Evolutionary conservation across 225 moss, liverwort and hornwort species (phyloP), one percentile per base, ranked within the genome.

Genomic region (Takakia lepidozioides): DNA sequence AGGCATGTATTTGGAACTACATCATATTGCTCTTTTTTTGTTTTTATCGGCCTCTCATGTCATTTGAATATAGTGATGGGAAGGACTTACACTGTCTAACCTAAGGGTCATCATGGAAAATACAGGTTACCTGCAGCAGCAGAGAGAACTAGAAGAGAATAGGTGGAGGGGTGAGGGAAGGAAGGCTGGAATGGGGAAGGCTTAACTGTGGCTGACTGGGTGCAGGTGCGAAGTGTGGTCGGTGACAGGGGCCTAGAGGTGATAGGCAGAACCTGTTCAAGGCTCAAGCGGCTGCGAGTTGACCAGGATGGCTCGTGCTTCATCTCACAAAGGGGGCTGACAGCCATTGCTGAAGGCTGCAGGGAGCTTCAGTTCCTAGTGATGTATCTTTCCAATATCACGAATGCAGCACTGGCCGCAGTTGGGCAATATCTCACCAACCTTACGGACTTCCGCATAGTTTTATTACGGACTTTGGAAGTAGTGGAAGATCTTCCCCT

Each of bases 391-490:
- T 47, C 72, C 0, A 65, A 81, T 49, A 61, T 93, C 51, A 77
- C 68, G 26, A 88, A 88, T 46, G 75, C 77, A 41, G 70, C 88
- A 5, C 60, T 93, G 17, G 68, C 58, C 14, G 73, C 85, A 13
- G 61, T 86, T 29, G 93, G 83, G 2, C 73, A 76, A 3, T 71
- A 69, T 43, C 85, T 85, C 38, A 51, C 68, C 0, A 68, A 71
- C 2, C 56, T 93, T 56, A 81, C 69, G 24, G 93, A 93, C 61
- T 88, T 80, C 40, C 93, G 93, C 16, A 75, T 93, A 46, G 83
- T 93, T 4, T 55, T 93, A 48, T 8, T 68, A n/a, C 29, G 67
- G 48, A 62, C 55, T 19, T 57, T 60, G 35, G 0, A 0, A 0
- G 49, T 34, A 19, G 62, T 83, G 46, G 36, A 57, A 47, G 93